A percentile compares a stretch with the other conserved stretches of the same genome.
phyloP scores from a whole-genome alignment of 1,284 basidiomycete genomes.

The Tylopilus orsonianus region DNA sequence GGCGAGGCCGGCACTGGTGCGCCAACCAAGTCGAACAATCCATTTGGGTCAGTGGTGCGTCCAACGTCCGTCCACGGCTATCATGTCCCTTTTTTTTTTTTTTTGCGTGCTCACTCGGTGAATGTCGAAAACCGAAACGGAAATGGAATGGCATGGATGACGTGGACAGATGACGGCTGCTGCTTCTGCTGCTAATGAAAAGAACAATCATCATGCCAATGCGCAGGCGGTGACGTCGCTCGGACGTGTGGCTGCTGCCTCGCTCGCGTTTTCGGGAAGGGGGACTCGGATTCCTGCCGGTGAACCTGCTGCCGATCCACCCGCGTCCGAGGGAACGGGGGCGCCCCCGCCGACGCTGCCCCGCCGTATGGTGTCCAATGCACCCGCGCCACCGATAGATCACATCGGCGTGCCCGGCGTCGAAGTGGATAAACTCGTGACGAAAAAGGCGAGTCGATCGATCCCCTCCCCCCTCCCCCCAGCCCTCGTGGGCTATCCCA shows the following conservation, averaged over 20 bases:
- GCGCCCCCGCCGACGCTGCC: conserved; percentile 31
- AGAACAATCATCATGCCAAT: too few species aligned
- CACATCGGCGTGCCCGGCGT: conserved; percentile 6
- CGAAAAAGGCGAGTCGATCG: conserved; percentile 21
- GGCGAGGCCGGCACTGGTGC: conserved; percentile 39
- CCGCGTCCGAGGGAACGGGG: too few species aligned
- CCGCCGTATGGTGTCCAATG: conserved; percentile 35
- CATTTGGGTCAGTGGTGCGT: conserved; percentile 20
- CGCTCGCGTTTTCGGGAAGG: conserved; percentile 39
- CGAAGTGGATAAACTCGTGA: conserved; percentile 31
- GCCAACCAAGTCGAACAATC: conserved; percentile 30
- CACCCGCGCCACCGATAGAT: conserved; percentile 14
- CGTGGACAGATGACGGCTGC: too few species aligned
- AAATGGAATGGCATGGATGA: too few species aligned
- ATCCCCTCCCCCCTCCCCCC: too few species aligned
- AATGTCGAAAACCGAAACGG: too few species aligned
- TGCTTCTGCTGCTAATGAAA: too few species aligned
- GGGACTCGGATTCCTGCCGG: too few species aligned
- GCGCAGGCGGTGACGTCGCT: conserved; percentile 31
- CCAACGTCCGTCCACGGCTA: too few species aligned
- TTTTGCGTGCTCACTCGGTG: too few species aligned
- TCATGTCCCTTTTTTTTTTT: background rate
- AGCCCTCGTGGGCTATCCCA: too few species aligned
- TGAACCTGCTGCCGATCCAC: too few species aligned
- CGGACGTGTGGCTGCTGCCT: conserved; percentile 52